Percentiles rank a stretch among this genome's conserved stretches.
Evolutionary conservation across 2,329 filamentous ascomycete genomes (phyloP).

Genomic region (Monosporascus sp.): DNA sequence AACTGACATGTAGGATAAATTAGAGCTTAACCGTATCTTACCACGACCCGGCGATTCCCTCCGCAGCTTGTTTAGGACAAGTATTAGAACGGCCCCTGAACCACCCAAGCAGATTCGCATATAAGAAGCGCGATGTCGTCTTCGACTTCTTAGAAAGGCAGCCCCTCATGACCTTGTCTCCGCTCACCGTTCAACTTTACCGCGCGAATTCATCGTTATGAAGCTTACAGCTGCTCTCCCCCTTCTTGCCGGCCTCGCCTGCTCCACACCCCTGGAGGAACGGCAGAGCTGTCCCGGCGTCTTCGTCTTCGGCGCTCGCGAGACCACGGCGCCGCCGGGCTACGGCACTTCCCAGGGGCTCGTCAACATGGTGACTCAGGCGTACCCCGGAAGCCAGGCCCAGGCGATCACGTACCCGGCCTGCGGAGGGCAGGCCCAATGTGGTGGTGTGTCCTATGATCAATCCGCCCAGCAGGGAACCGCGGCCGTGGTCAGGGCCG

Average conservation of each 20-base stretch:
- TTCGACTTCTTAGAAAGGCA: background rate
- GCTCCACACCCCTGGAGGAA: slow-evolving; percentile 5
- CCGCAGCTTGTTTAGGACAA: background rate
- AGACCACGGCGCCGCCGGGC: slow-evolving; percentile 40
- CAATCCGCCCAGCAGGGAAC: slow-evolving; percentile 51
- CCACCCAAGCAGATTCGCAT: background rate
- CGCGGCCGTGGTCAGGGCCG: slow-evolving; percentile 48
- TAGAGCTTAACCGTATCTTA: background rate
- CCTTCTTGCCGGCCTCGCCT: background rate
- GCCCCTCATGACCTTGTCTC: background rate
- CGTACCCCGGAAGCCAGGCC: slow-evolving; percentile 40
- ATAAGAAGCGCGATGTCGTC: background rate
- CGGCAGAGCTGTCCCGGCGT: slow-evolving; percentile 37
- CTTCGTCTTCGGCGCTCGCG: slow-evolving; percentile 46
- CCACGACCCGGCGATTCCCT: background rate
- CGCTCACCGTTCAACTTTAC: background rate
- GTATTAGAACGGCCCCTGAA: background rate
- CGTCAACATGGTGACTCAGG: slow-evolving; percentile 38
- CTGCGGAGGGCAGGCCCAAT: slow-evolving; percentile 51
- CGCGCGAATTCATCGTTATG: background rate
- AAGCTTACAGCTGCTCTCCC: background rate
- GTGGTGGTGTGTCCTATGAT: slow-evolving; percentile 51
- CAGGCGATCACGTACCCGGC: slow-evolving; percentile 50
- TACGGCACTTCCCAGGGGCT: slow-evolving; percentile 40
- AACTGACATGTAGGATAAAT: background rate